Evolutionary conservation across 768 basidiomycete species (phyloP), one percentile per base, ranked within the genome.

Genomic region (Postia placenta): DNA sequence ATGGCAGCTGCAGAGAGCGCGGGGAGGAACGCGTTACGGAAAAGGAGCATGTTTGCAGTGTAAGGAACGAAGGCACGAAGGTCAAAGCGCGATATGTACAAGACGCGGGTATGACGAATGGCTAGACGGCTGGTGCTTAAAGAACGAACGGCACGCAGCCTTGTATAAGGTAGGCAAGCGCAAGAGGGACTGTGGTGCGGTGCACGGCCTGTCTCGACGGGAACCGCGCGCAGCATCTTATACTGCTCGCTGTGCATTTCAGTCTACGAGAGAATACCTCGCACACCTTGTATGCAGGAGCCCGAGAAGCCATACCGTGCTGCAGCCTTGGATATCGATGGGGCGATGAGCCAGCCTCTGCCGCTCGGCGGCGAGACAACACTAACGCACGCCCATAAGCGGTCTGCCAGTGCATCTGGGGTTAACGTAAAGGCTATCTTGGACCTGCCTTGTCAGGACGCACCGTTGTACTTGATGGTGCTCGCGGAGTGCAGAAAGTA

Each of bases 161-260:
- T 45, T n/a, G n/a, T 6, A 45, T 22, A 23, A 4, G 17, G 45
- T 11, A 28, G 45, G 23, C 30, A 33, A 28, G 20, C 17, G 26
- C 19, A 25, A 28, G 45, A 28, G 20, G 22, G 7, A 28, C 42
- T 23, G 20, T 9, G 17, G 45, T 19, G 30, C 20, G 36, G 7
- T 45, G 45, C 33, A 24, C 45, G 17, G 45, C 45, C 27, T 24
- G 45, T 45, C 22, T 28, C 45, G 45, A 36, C 6, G 7, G 45
- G 20, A 22, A 17, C 20, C 30, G 30, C 19, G 45, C 11, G 23
- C 45, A 35, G 38, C 15, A 39, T 39, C 11, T 39, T 39, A 39
- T 39, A 39, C 15, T 7, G 9, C 30, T 33, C 9, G 9, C 9
- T 33, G 30, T 33, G 30, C 30, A 7, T 15, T 15, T 33, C 30